These are phyloP conservation scores for Colletotrichum sp. DNA, from an alignment of 2,329 filamentous ascomycete species.

Conservation along the genomic window DNA sequence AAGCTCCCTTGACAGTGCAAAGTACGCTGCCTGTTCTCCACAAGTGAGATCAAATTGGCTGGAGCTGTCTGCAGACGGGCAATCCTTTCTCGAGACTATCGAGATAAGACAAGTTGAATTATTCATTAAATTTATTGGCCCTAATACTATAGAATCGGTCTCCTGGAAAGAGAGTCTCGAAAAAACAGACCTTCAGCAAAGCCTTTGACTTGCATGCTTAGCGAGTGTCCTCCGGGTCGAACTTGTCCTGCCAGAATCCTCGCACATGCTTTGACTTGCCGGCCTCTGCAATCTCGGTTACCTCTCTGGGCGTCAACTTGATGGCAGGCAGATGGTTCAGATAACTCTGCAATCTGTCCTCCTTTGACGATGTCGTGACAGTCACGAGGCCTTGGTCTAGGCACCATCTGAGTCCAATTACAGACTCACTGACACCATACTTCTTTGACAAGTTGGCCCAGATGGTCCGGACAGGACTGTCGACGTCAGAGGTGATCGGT, in stretches of 20 bases:
- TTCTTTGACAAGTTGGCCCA: conserved; percentile 60
- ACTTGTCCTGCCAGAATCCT: conserved; percentile 61
- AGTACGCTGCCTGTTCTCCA: not conserved
- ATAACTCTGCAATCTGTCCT: conserved; percentile 63
- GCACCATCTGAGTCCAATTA: conserved; percentile 64
- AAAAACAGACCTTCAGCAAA: not conserved
- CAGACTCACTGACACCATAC: conserved; percentile 61
- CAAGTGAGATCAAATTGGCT: not conserved
- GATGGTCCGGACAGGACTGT: conserved; percentile 57
- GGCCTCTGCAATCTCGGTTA: conserved; percentile 58
- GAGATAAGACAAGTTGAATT: not conserved
- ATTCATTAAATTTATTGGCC: not conserved
- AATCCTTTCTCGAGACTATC: not conserved
- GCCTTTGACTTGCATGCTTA: conserved; percentile 27
- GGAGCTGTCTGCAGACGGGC: not conserved
- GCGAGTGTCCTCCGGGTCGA: conserved; percentile 55
- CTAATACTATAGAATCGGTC: not conserved
- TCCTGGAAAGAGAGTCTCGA: not conserved
- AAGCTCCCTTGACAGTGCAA: not conserved
- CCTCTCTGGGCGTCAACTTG: conserved; percentile 64
- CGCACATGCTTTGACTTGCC: conserved; percentile 68
- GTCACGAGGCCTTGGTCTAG: conserved; percentile 64
- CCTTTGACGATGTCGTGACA: conserved; percentile 65
- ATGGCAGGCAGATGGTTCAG: conserved; percentile 56
- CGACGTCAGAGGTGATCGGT: conserved; percentile 51